phyloP scores from a whole-genome alignment of 805 yeast genomes.

The Tetrapisispora taiwanensis region DNA sequence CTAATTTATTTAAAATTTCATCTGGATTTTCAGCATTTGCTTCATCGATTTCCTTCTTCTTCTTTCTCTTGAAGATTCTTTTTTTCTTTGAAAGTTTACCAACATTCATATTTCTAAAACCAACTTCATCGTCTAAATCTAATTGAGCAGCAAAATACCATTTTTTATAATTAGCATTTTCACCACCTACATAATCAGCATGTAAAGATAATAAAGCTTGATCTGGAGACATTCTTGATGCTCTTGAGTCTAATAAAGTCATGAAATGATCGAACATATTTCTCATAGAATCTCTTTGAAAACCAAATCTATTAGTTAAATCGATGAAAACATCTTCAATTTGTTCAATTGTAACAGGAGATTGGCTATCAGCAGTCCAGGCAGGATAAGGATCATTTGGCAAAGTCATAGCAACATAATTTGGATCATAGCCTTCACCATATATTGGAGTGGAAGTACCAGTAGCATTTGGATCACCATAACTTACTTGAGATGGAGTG shows the following conservation, averaged over 20 bases:
- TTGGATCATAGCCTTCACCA: constrained; percentile 51
- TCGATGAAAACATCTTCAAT: constrained; percentile 81
- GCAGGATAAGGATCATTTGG: constrained; percentile 96
- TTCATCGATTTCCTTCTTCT: constrained; percentile 58
- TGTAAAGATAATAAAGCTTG: constrained; percentile 75
- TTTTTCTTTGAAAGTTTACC: constrained; percentile 73
- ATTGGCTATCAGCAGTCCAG: constrained; percentile 95
- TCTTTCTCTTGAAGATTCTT: constrained; percentile 70
- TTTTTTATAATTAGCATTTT: constrained; percentile 71
- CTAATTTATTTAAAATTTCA: constrained; percentile 48
- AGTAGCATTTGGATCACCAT: constrained; percentile 54
- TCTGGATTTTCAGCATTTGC: constrained; percentile 56
- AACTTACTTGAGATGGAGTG: constrained; percentile 81
- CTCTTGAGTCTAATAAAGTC: constrained; percentile 72
- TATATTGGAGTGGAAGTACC: constrained; percentile 87
- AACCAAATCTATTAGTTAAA: constrained; percentile 73
- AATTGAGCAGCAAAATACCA: constrained; percentile 87
- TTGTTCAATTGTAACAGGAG: constrained; percentile 75
- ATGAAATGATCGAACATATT: constrained; percentile 81
- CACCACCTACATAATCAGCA: constrained; percentile 85
- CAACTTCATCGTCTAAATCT: constrained; percentile 76
- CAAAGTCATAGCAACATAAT: constrained; percentile 54
- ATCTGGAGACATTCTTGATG: constrained; percentile 83
- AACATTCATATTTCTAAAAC: constrained; percentile 69
- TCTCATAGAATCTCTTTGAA: constrained; percentile 90